Conservation (phyloP, 371 early-diverging fungal genomes). For the Basidiobolus meristosporus region DNA sequence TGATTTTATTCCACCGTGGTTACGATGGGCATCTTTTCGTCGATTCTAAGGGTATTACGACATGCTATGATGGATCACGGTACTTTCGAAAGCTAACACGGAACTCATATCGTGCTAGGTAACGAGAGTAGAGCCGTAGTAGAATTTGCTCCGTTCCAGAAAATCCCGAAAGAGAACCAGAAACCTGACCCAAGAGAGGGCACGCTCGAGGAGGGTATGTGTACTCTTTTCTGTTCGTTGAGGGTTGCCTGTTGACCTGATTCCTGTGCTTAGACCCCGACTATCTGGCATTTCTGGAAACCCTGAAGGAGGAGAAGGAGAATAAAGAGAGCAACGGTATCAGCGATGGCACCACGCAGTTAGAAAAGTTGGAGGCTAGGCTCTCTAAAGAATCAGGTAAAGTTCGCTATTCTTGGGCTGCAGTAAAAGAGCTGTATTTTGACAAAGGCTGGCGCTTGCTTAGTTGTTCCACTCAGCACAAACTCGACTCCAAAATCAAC, state of each 20-base stretch:
- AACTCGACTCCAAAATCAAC: too few relatives aligned
- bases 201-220: slow-evolving; percentile 50
- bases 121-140: slow-evolving; percentile 50
- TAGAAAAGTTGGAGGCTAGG: too few relatives aligned
- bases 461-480: too few relatives aligned
- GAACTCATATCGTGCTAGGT: slow-evolving; percentile 13
- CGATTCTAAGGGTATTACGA: slow-evolving; percentile 23
- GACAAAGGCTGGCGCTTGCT: too few relatives aligned
- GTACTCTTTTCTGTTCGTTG: background rate
- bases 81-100: background rate
- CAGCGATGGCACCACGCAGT: slow-evolving; percentile 9
- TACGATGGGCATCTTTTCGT: slow-evolving; percentile 63
- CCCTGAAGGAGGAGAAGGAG: slow-evolving; percentile 31
- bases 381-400: too few relatives aligned
- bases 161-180: slow-evolving; percentile 39
- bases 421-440: too few relatives aligned
- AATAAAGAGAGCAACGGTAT: slow-evolving; percentile 14
- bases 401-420: too few relatives aligned
- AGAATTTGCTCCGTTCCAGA: slow-evolving; percentile 67
- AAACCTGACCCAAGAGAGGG: slow-evolving; percentile 46
- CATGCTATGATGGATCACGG: background rate
- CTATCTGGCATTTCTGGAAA: slow-evolving; percentile 50
- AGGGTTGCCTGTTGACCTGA: background rate
- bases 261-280: slow-evolving; percentile 31
- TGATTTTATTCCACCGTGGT: slow-evolving; percentile 46